Evolutionary conservation across 306 rosid genomes (phyloP).

Genomic region (Pterocarpus macrocarpus): DNA sequence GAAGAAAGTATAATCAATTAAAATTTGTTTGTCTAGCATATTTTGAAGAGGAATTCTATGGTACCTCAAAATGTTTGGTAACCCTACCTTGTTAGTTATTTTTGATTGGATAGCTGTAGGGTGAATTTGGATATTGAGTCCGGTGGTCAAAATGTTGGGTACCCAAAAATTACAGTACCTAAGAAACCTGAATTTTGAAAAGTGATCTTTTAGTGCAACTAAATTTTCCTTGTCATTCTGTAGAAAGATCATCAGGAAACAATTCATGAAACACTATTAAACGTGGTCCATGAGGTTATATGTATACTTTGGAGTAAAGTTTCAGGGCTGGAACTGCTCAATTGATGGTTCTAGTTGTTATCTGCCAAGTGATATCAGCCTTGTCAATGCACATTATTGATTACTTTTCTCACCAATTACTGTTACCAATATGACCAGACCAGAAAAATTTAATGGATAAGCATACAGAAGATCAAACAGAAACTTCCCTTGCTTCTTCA

Average conservation of each 20-base stretch:
- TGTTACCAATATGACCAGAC: constrained; percentile 59
- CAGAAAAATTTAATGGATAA: constrained; percentile 71
- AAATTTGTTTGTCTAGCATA: background rate
- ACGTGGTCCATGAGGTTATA: background rate
- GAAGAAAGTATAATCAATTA: constrained; percentile 26
- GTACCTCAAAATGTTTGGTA: constrained; percentile 30
- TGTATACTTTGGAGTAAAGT: constrained; percentile 13
- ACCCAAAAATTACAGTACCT: constrained; percentile 10
- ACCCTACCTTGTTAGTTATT: constrained; percentile 20
- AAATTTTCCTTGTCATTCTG: background rate
- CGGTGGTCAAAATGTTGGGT: background rate
- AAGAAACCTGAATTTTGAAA: constrained; percentile 37
- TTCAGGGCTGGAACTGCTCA: constrained; percentile 17
- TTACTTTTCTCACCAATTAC: constrained; percentile 46
- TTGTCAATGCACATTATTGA: constrained; percentile 20
- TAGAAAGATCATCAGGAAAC: constrained; percentile 11
- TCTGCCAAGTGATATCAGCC: constrained; percentile 27
- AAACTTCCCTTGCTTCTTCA: constrained; percentile 77
- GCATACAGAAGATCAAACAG: constrained; percentile 70
- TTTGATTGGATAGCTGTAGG: constrained; percentile 31
- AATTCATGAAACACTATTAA: constrained; percentile 26
- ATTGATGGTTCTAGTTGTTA: constrained; percentile 38
- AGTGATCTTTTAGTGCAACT: constrained; percentile 16
- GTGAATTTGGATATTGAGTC: constrained; percentile 18
- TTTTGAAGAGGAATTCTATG: constrained; percentile 23